Base-by-base conservation (phyloP, 352 stramenopile species). In the Peronospora belbahrii region DNA sequence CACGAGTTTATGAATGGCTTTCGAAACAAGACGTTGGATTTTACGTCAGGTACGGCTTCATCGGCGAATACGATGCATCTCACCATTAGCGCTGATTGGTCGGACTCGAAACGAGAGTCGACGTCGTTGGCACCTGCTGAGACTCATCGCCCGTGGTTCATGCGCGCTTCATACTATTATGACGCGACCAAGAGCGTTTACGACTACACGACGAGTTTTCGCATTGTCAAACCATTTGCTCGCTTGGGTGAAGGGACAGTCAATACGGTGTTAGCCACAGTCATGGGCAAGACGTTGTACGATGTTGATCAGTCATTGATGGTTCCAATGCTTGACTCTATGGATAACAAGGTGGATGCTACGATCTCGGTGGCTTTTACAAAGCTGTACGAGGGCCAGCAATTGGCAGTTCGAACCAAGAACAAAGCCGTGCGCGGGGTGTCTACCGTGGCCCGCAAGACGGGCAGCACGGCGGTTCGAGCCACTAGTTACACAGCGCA, bases 131-230 rank as follows among this genome's bases (percentile, higher is more conserved):
- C 45, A 3, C 0, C 34, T 22, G 39, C 52, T 0, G 51, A 55
- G 30, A 60, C 64, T 32, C 58, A 87, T 40, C 75, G 75, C 2
- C 75, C 75, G 18, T 84, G 70, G 68, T 87, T 83, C 47, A 77
- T 76, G 59, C 72, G 75, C 17, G 67, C 62, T 34, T 79, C 73
- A 45, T 89, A 86, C 60, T 89, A 89, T 58, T 89, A 89, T 56
- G 65, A 83, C 48, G 85, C 72, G 32, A 72, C 66, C 22, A 89
- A 89, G 74, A 73, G 58, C 19, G 69, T 89, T 55, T 89, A 89
- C 62, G 67, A 76, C 62, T 89, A 89, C 65, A 78, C 78, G 34
- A 89, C 78, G 30, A 87, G 78, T 59, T 89, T 89, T 57, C 60
- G 66, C 19, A 61, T 82, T 34, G 67, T 89, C n/a, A 65, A 65